Percentiles rank a stretch among this genome's conserved stretches.
These are phyloP conservation scores for Lasiodiplodia theobromae DNA, from an alignment of 2,329 filamentous ascomycete species.

Conservation along the genomic window DNA sequence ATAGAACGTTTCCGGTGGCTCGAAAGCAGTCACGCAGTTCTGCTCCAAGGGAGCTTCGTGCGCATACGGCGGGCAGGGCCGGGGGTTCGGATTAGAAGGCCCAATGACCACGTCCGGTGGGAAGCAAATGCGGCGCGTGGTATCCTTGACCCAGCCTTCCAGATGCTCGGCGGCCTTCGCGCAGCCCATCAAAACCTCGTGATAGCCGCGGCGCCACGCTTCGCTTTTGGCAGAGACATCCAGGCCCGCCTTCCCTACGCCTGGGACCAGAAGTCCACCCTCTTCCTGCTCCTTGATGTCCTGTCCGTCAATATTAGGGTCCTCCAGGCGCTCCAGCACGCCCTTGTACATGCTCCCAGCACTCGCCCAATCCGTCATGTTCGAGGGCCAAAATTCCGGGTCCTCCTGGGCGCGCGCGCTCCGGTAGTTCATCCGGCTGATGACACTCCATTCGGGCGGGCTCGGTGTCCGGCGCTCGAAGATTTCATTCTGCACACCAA, in stretches of 20 bases:
- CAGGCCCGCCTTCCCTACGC: constrained; percentile 58
- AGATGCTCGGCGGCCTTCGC: constrained; percentile 80
- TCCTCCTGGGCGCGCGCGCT: constrained; percentile 68
- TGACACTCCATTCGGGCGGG: constrained; percentile 80
- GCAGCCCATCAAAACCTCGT: constrained; percentile 78
- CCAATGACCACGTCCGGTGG: constrained; percentile 77
- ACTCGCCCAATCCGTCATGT: constrained; percentile 72
- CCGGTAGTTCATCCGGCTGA: constrained; percentile 72
- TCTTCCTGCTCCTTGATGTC: constrained; percentile 66
- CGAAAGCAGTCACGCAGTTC: constrained; percentile 73
- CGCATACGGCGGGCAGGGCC: constrained; percentile 71
- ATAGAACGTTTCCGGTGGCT: constrained; percentile 78
- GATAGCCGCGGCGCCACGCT: constrained; percentile 86
- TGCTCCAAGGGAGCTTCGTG: constrained; percentile 72
- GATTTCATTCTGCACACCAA: constrained; percentile 74
- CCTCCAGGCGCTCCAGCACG: constrained; percentile 72
- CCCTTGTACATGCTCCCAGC: constrained; percentile 67
- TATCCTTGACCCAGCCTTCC: constrained; percentile 79
- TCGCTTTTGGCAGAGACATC: constrained; percentile 80
- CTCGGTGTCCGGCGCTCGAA: constrained; percentile 80
- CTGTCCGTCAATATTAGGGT: constrained; percentile 71
- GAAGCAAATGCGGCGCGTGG: constrained; percentile 69
- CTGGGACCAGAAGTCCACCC: constrained; percentile 52
- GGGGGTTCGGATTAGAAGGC: constrained; percentile 82
- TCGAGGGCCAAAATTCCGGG: constrained; percentile 60